Percentiles rank a stretch among this genome's conserved stretches.
Evolutionary conservation across 768 basidiomycete genomes (phyloP).

Genomic region (Termitomyces sp.): DNA sequence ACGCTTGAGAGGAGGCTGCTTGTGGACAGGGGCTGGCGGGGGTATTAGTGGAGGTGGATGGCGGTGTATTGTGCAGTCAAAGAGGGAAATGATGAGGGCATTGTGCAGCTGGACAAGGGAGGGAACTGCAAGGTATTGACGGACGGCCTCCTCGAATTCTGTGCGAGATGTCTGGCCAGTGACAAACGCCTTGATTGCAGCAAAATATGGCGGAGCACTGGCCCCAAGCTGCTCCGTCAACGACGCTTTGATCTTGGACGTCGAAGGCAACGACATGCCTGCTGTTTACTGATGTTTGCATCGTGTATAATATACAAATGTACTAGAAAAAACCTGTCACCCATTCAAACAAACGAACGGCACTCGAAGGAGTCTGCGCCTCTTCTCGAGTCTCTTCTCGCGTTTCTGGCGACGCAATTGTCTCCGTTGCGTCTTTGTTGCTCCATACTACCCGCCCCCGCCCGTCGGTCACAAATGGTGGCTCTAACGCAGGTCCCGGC

Average conservation of each 20-base stretch:
- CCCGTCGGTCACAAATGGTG: constrained; percentile 60
- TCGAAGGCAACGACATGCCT: constrained; percentile 70
- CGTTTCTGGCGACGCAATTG: neutral
- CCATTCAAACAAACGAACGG: constrained; percentile 19
- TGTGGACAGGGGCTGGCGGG: constrained; percentile 33
- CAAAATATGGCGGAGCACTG: constrained; percentile 57
- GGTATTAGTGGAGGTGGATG: constrained; percentile 14
- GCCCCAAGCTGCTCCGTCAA: constrained; percentile 55
- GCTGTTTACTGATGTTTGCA: constrained; percentile 6
- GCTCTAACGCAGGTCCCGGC: constrained; percentile 18
- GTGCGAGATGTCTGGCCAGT: constrained; percentile 60
- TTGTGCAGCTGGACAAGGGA: constrained; percentile 77
- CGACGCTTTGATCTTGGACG: constrained; percentile 66
- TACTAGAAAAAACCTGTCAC: constrained; percentile 16
- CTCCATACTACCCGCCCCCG: constrained; percentile 55
- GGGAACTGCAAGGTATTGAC: constrained; percentile 53
- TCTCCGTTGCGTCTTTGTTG: constrained; percentile 11
- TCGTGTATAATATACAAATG: constrained; percentile 1
- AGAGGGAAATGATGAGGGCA: constrained; percentile 75
- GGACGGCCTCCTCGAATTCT: constrained; percentile 72
- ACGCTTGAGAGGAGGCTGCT: constrained; percentile 64
- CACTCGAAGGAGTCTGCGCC: constrained; percentile 1
- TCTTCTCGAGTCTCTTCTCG: constrained; percentile 10
- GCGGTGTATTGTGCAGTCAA: constrained; percentile 58
- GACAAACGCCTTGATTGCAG: constrained; percentile 59